Conservation (phyloP, 2,329 filamentous ascomycete genomes). For the Trichoderma atrobrunneum region DNA sequence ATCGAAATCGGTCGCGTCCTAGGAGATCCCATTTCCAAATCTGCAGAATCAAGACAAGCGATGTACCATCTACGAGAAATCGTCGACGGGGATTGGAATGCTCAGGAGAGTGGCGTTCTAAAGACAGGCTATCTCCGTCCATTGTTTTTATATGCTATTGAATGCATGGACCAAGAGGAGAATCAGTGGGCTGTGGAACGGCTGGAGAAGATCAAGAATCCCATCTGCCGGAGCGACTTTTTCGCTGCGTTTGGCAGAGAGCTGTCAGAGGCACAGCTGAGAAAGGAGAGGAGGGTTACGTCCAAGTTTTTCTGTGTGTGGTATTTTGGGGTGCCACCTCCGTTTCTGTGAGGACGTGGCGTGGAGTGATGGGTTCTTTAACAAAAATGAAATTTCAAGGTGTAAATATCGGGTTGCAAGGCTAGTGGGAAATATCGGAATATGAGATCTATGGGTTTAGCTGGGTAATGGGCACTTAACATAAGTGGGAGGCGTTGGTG, state of each 20-base stretch:
- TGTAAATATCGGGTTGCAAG: not conserved
- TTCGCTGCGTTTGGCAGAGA: conserved; percentile 23
- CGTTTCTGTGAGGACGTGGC: conserved; percentile 18
- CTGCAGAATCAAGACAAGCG: conserved; percentile 21
- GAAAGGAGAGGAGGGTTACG: conserved; percentile 26
- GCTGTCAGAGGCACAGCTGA: conserved; percentile 22
- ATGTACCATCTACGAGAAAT: conserved; percentile 21
- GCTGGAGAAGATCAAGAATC: conserved; percentile 20
- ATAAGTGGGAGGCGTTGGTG: not conserved
- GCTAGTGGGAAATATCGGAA: not conserved
- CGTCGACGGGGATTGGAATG: conserved; percentile 23
- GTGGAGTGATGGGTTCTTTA: not conserved
- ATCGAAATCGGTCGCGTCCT: conserved; percentile 26
- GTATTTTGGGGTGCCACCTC: conserved; percentile 24
- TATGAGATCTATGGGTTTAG: not conserved
- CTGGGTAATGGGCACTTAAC: not conserved
- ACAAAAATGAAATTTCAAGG: not conserved
- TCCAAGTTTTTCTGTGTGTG: conserved; percentile 26
- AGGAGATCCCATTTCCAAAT: conserved; percentile 23
- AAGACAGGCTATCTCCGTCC: conserved; percentile 26
- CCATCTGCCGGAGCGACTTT: conserved; percentile 21
- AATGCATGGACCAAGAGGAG: conserved; percentile 23
- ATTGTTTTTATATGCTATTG: conserved; percentile 26
- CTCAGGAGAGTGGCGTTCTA: not conserved
- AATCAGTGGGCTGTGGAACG: conserved; percentile 23